Conservation (phyloP, 73 alveolate species). For the Tetrahymena thermophila region DNA sequence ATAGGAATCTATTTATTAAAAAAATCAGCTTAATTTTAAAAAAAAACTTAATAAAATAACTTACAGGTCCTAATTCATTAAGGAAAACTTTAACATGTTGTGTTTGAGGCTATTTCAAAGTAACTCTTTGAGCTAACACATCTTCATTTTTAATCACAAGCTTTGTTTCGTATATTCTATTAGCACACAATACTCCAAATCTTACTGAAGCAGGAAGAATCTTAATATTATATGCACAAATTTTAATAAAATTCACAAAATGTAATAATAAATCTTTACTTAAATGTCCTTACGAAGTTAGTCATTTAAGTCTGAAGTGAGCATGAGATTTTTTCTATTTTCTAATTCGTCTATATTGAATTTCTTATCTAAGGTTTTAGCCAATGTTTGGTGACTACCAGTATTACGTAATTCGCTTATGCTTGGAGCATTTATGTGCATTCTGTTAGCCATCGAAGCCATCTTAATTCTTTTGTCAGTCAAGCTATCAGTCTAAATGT, state of each 20-base stretch:
- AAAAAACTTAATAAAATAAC: not conserved
- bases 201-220: conserved; percentile 51
- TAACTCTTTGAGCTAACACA: conserved; percentile 61
- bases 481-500: conserved; percentile 85
- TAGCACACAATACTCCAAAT: conserved; percentile 59
- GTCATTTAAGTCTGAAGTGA: conserved; percentile 91
- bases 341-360: conserved; percentile 90
- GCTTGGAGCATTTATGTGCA: conserved; percentile 88
- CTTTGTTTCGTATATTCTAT: conserved; percentile 48
- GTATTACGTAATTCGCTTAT: conserved; percentile 88
- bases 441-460: conserved; percentile 87
- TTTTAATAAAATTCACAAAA: not conserved
- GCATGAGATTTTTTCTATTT: conserved; percentile 89
- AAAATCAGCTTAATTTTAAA: not conserved
- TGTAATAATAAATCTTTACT: not conserved
- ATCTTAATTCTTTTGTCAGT: conserved; percentile 94
- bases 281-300: conserved; percentile 55
- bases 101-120: conserved; percentile 48
- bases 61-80: conserved; percentile 53
- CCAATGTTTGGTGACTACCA: conserved; percentile 91
- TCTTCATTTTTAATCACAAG: conserved; percentile 70
- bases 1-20: conserved; percentile 41
- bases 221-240: conserved; percentile 39
- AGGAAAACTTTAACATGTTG: conserved; percentile 36
- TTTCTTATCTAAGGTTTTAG: conserved; percentile 85